Conservation (phyloP, 495 filamentous ascomycete species). For the Daldinia bambusicola region DNA sequence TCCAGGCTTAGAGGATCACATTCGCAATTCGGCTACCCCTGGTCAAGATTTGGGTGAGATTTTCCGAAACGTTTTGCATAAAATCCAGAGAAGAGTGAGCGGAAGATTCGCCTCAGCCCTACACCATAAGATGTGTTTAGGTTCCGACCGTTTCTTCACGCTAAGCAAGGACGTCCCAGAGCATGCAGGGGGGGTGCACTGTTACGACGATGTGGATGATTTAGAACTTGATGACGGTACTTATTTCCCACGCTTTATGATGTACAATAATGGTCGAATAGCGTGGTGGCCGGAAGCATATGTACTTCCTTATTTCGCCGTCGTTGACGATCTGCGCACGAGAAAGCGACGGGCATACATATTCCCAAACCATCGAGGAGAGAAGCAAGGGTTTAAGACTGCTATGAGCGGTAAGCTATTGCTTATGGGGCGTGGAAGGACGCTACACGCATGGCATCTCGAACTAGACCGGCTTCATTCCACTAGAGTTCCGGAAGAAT, state of each 20-base stretch:
- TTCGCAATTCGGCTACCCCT: slow-evolving; percentile 23
- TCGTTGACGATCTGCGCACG: slow-evolving; percentile 47
- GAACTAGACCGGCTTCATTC: slow-evolving; percentile 42
- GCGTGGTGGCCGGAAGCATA: slow-evolving; percentile 49
- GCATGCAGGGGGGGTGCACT: slow-evolving; percentile 44
- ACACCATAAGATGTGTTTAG: slow-evolving; percentile 42
- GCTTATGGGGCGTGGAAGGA: slow-evolving; percentile 41
- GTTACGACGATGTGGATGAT: slow-evolving; percentile 40
- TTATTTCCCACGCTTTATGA: slow-evolving; percentile 45
- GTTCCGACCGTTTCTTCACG: slow-evolving; percentile 43
- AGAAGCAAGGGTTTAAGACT: slow-evolving; percentile 41
- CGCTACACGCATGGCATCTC: slow-evolving; percentile 46
- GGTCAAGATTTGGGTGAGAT: slow-evolving; percentile 34
- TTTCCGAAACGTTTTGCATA: slow-evolving; percentile 40
- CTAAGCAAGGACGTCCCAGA: slow-evolving; percentile 39
- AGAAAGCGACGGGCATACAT: slow-evolving; percentile 42
- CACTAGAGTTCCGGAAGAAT: slow-evolving; percentile 36
- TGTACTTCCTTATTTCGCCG: slow-evolving; percentile 44
- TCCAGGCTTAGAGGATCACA: slow-evolving; percentile 39
- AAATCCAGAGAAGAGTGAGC: slow-evolving; percentile 35
- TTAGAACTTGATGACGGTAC: slow-evolving; percentile 28
- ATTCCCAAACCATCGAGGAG: slow-evolving; percentile 36
- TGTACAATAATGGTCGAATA: slow-evolving; percentile 44
- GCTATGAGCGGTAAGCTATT: slow-evolving; percentile 46
- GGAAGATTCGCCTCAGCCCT: slow-evolving; percentile 44